A percentile compares a stretch with the other conserved stretches of the same genome.
Evolutionary conservation across 805 yeast species (phyloP).

Genomic region (Metschnikowia reukaufii): DNA sequence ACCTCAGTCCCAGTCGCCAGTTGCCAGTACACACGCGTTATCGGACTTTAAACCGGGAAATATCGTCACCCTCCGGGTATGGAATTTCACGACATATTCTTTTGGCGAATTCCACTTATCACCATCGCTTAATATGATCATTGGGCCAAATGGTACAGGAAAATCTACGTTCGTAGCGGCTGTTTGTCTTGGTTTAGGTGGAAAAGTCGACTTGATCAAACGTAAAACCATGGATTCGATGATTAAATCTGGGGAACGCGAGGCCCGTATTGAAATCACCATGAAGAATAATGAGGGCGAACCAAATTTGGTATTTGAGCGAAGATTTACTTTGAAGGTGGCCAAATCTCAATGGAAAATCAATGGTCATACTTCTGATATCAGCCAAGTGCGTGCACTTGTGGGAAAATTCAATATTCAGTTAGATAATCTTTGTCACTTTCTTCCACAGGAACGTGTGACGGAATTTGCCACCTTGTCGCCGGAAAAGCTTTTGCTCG

Average conservation of each 20-base stretch:
- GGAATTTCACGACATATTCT: slow-evolving; percentile 68
- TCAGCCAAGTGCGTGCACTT: slow-evolving; percentile 44
- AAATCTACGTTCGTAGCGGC: slow-evolving; percentile 93
- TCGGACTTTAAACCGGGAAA: slow-evolving; percentile 42
- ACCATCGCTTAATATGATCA: slow-evolving; percentile 84
- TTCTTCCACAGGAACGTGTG: slow-evolving; percentile 92
- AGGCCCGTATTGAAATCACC: slow-evolving; percentile 50
- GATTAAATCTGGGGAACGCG: slow-evolving; percentile 63
- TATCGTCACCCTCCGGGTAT: slow-evolving; percentile 50
- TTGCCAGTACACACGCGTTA: not conserved
- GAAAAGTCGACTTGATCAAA: slow-evolving; percentile 71
- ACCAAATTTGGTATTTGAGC: slow-evolving; percentile 38
- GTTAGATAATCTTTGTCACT: slow-evolving; percentile 88
- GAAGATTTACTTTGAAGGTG: slow-evolving; percentile 44
- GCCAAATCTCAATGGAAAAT: slow-evolving; percentile 53
- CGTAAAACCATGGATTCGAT: slow-evolving; percentile 65
- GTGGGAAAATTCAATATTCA: slow-evolving; percentile 67
- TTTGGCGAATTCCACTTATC: slow-evolving; percentile 72
- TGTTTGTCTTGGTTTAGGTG: slow-evolving; percentile 83
- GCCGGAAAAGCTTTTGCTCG: slow-evolving; percentile 69
- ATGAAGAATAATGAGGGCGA: slow-evolving; percentile 41
- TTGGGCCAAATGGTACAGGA: slow-evolving; percentile 97
- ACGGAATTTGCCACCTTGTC: slow-evolving; percentile 84
- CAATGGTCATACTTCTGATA: slow-evolving; percentile 42
- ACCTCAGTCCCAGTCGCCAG: not conserved